Evolutionary conservation across 768 basidiomycete species (phyloP).

Genomic region (Clitopilus hobsonii): DNA sequence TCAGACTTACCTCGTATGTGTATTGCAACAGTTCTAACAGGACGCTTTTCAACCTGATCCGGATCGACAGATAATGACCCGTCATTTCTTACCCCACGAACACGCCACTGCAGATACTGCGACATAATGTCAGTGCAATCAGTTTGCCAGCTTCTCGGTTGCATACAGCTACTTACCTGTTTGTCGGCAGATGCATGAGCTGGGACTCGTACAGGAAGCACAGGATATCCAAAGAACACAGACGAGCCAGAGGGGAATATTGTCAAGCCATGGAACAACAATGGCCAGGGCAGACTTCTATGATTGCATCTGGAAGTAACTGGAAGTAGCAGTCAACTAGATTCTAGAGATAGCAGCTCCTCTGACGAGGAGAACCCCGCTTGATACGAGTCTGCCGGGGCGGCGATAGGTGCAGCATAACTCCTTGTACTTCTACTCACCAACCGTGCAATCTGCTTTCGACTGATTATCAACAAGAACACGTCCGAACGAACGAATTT

Average conservation of each 20-base stretch:
- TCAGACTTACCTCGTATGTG: too few species aligned
- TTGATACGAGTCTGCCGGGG: too few species aligned
- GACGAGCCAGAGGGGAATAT: not conserved
- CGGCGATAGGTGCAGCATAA: too few species aligned
- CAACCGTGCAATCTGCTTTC: too few species aligned
- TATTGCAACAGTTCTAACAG: too few species aligned
- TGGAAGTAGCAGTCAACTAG: not conserved
- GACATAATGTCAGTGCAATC: not conserved
- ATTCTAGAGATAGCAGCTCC: not conserved
- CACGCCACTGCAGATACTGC: not conserved
- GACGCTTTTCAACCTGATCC: too few species aligned
- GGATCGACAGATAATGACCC: not conserved
- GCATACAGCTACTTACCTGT: not conserved
- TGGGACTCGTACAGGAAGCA: not conserved
- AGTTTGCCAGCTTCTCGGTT: not conserved
- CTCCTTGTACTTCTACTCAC: too few species aligned
- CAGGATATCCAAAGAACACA: not conserved
- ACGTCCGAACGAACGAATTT: too few species aligned
- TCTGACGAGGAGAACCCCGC: not conserved
- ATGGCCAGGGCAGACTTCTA: not conserved
- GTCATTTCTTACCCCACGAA: not conserved
- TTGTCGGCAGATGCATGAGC: not conserved
- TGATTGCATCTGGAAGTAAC: not conserved
- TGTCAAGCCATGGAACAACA: not conserved
- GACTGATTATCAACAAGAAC: too few species aligned